Evolutionary conservation across 2,329 filamentous ascomycete species (phyloP).

Genomic region (Claviceps sorghi): DNA sequence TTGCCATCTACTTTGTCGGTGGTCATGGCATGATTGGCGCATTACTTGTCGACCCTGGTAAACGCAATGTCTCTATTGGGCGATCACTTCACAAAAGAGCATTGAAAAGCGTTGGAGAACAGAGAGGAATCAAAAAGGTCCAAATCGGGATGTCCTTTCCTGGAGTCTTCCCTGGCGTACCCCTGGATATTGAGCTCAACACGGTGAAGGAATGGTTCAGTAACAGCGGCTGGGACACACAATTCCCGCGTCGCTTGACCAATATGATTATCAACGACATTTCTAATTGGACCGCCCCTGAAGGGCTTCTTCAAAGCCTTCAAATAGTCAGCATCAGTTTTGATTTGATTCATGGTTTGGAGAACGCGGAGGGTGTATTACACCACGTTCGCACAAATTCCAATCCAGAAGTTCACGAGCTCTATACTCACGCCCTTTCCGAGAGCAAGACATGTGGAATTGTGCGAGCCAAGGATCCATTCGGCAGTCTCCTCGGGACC

Average conservation of each 20-base stretch:
- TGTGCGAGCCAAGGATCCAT: constrained; percentile 61
- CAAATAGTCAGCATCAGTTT: constrained; percentile 62
- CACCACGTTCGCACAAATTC: constrained; percentile 60
- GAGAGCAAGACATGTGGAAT: constrained; percentile 63
- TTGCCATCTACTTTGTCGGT: constrained; percentile 69
- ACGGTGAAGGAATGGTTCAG: constrained; percentile 64
- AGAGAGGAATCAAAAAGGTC: constrained; percentile 59
- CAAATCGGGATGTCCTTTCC: constrained; percentile 72
- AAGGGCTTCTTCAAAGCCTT: constrained; percentile 60
- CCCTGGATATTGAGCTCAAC: constrained; percentile 34
- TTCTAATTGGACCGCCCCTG: constrained; percentile 58
- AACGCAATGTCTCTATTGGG: constrained; percentile 80
- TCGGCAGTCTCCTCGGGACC: constrained; percentile 57
- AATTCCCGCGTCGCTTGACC: constrained; percentile 39
- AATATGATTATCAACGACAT: constrained; percentile 64
- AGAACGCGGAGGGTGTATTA: constrained; percentile 60
- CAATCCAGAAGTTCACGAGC: constrained; percentile 62
- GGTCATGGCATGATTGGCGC: constrained; percentile 63
- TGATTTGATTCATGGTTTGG: constrained; percentile 67
- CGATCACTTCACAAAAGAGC: constrained; percentile 79
- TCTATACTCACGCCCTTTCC: constrained; percentile 62
- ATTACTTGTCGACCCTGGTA: constrained; percentile 76
- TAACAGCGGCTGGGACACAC: constrained; percentile 75
- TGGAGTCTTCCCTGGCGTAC: constrained; percentile 75
- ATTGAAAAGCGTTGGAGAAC: constrained; percentile 56